Evolutionary conservation across 106 monocot species (phyloP), one percentile per base, ranked within the genome.

Genomic region (Chionographis japonica): DNA sequence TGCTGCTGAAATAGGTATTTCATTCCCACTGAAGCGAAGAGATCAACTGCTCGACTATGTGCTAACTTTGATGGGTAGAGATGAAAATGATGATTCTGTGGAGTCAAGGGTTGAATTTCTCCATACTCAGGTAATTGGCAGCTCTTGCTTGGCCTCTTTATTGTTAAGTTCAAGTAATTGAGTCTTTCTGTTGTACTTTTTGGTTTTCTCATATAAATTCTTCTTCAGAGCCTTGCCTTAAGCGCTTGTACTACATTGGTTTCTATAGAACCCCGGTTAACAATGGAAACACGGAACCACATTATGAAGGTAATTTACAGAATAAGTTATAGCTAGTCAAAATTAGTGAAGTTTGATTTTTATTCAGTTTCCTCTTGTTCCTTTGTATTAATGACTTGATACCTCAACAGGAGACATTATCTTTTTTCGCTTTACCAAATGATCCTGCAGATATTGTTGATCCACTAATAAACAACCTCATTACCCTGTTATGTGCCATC

Each of bases 221-320:
- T 68, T 78, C n/a, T 83, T 27, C 76, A 97, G 97, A 98, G 84
- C 68, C 80, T 98, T 78, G 97, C 97, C 70, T 75, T 98, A 65
- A 81, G 82, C 77, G 89, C 92, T 68, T 98, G 97, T 58, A 92
- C 92, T 50, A 98, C 92, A 46, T 83, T 98, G 81, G 92, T 92
- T 65, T 85, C 89, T 46, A 76, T 98, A 69, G 97, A 98, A 64
- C 92, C 89, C 39, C 89, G 85, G 62, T 69, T 92, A 50, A 86
- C 97, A 55, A 68, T 92, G 82, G 97, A 98, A 85, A 86, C 92
- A 54, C 78, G 97, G 79, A 92, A 98, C 66, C 80, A 62, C 77
- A 92, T 98, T 20, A 76, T 98, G 87, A 98, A 98, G 92, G 97
- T 98, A 68, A 40, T 65, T 15, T 38, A 37, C 38, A 1, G 35